Percentiles rank a stretch among this genome's conserved stretches.
These are phyloP conservation scores for Pascua guehoae DNA, from an alignment of 1,284 basidiomycete genomes.

Conservation along the genomic window DNA sequence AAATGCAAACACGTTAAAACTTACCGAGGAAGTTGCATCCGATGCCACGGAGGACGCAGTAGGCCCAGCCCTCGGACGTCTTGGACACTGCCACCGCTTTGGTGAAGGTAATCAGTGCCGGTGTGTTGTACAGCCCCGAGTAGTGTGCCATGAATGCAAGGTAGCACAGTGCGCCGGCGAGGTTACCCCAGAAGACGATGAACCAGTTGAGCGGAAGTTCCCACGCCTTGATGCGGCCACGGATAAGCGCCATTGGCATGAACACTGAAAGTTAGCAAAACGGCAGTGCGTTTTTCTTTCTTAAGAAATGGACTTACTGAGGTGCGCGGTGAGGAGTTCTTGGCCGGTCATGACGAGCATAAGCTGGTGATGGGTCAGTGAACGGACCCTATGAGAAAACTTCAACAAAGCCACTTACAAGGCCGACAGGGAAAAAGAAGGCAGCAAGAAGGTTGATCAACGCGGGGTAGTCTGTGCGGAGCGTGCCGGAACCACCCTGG, in stretches of 20 bases:
- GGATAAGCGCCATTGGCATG: conserved; percentile 25
- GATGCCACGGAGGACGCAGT: conserved; percentile 41
- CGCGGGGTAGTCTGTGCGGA: conserved; percentile 20
- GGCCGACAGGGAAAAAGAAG: conserved; percentile 30
- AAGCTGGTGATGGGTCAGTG: background rate
- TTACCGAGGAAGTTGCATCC: conserved; percentile 44
- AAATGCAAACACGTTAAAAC: background rate
- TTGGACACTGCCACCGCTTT: conserved; percentile 21
- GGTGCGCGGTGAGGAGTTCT: conserved; percentile 27
- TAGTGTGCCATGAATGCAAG: conserved; percentile 37
- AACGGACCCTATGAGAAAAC: too few species aligned
- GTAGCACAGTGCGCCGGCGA: conserved; percentile 40
- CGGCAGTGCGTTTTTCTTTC: too few species aligned
- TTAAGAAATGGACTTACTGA: conserved; percentile 18
- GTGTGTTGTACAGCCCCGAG: conserved; percentile 18
- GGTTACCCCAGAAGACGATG: conserved; percentile 46
- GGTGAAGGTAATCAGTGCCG: conserved; percentile 20
- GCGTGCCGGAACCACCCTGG: conserved; percentile 18
- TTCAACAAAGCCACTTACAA: background rate
- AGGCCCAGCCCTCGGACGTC: conserved; percentile 22
- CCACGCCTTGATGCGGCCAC: conserved; percentile 21
- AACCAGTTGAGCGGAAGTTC: conserved; percentile 36
- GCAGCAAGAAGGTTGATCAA: conserved; percentile 23
- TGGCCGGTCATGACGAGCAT: conserved; percentile 29
- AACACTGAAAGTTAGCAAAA: conserved; percentile 18